phyloP scores from a whole-genome alignment of 176 grass and related monocot genomes.

The Rhynchospora breviuscula region DNA sequence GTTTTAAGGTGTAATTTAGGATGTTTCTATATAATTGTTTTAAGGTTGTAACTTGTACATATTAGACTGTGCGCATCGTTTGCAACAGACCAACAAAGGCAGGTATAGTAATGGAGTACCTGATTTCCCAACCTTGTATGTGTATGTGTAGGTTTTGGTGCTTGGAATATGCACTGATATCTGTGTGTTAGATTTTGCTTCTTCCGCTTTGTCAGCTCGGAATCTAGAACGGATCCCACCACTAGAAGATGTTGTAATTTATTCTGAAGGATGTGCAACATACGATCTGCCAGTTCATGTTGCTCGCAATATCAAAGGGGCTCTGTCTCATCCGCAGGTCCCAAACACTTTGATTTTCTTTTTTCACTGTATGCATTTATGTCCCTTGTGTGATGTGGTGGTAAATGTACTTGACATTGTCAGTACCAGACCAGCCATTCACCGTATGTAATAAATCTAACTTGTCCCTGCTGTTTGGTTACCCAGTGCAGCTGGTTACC shows the following conservation, averaged over 20 bases:
- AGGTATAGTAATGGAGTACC: not conserved
- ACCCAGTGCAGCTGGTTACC: not conserved
- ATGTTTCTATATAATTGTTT: not conserved
- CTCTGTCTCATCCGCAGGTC: slow-evolving; percentile 86
- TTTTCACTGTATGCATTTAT: not conserved
- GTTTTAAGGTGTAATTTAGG: too few species aligned
- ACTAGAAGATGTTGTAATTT: slow-evolving; percentile 67
- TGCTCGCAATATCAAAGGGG: slow-evolving; percentile 55
- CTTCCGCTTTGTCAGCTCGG: slow-evolving; percentile 64
- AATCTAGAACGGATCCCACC: slow-evolving; percentile 68
- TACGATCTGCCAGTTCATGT: slow-evolving; percentile 66
- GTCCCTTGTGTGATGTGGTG: not conserved
- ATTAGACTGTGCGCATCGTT: not conserved
- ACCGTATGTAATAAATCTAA: not conserved
- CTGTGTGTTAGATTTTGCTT: slow-evolving; percentile 79
- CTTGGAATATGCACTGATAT: slow-evolving; percentile 77
- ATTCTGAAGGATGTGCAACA: slow-evolving; percentile 84
- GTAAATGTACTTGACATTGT: not conserved
- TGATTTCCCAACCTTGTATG: not conserved
- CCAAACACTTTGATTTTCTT: not conserved
- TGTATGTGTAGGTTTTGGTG: slow-evolving; percentile 72
- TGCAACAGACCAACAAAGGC: not conserved
- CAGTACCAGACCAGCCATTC: not conserved
- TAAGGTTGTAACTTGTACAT: not conserved
- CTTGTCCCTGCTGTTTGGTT: not conserved